These are phyloP conservation scores for Eucalyptus globulus DNA, from an alignment of 345 rosid genomes.

Conservation along the genomic window DNA sequence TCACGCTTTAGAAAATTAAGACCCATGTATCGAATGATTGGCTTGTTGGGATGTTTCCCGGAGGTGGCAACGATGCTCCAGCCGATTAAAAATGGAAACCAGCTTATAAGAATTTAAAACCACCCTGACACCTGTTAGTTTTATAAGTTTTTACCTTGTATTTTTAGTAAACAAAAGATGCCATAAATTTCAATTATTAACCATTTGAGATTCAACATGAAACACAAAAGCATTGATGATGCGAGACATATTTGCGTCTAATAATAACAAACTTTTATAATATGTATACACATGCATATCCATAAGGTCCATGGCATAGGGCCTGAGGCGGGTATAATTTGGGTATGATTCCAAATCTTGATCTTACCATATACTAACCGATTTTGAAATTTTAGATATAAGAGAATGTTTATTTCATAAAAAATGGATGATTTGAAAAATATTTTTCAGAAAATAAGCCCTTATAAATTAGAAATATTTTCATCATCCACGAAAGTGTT, in stretches of 20 bases:
- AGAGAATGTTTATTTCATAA: too few relatives aligned
- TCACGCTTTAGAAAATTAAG: too few relatives aligned
- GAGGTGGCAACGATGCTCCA: too few relatives aligned
- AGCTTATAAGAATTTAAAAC: neutral
- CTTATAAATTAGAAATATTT: too few relatives aligned
- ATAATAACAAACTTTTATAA: neutral
- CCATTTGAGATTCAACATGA: neutral
- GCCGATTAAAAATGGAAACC: neutral
- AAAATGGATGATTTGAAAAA: too few relatives aligned
- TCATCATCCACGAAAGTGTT: too few relatives aligned
- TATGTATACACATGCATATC: neutral
- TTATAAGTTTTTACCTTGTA: neutral
- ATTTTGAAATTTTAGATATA: neutral
- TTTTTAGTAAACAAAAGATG: neutral
- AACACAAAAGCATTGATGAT: neutral
- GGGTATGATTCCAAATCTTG: neutral
- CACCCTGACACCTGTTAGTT: neutral
- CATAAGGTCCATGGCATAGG: neutral
- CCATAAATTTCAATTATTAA: neutral
- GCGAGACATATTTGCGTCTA: neutral
- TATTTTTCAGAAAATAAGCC: too few relatives aligned
- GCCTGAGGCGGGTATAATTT: neutral
- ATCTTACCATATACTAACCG: neutral
- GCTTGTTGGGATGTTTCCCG: too few relatives aligned
- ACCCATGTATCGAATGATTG: too few relatives aligned